Conservation (phyloP, 495 filamentous ascomycete species). For the Melanomma pulvis-pyrius region DNA sequence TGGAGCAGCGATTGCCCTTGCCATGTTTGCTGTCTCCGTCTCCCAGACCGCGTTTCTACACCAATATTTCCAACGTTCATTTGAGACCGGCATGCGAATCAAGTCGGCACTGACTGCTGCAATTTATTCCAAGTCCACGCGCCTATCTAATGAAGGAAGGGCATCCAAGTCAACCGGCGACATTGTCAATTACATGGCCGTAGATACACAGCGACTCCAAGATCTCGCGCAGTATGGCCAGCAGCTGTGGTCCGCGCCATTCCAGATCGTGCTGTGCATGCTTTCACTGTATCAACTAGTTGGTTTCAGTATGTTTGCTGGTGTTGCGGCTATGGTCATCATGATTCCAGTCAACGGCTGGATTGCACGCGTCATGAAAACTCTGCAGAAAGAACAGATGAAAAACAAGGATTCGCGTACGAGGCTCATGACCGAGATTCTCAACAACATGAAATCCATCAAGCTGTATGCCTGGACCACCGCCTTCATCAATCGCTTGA, state of each 20-base stretch:
- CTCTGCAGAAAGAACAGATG: constrained; percentile 93
- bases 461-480: constrained; percentile 98
- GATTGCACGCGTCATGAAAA: constrained; percentile 93
- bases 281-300: constrained; percentile 91
- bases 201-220: constrained; percentile 91
- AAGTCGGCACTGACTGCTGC: constrained; percentile 85
- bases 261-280: constrained; percentile 96
- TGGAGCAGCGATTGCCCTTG: constrained; percentile 84
- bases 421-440: constrained; percentile 91
- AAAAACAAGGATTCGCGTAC: constrained; percentile 97
- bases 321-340: constrained; percentile 91
- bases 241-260: constrained; percentile 93
- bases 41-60: constrained; percentile 80
- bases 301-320: constrained; percentile 93
- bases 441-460: constrained; percentile 99
- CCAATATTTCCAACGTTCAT: constrained; percentile 95
- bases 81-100: constrained; percentile 95
- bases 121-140: constrained; percentile 89
- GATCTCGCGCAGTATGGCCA: constrained; percentile 95
- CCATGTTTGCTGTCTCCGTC: constrained; percentile 88
- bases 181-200: constrained; percentile 98
- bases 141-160: constrained; percentile 89
- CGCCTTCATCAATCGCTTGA: constrained; percentile 96
- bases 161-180: constrained; percentile 92
- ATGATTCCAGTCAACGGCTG: constrained; percentile 97